Evolutionary conservation across 108 stramenopile genomes (phyloP), one percentile per base, ranked within the genome.

Genomic region (Skeletonema marinoi): DNA sequence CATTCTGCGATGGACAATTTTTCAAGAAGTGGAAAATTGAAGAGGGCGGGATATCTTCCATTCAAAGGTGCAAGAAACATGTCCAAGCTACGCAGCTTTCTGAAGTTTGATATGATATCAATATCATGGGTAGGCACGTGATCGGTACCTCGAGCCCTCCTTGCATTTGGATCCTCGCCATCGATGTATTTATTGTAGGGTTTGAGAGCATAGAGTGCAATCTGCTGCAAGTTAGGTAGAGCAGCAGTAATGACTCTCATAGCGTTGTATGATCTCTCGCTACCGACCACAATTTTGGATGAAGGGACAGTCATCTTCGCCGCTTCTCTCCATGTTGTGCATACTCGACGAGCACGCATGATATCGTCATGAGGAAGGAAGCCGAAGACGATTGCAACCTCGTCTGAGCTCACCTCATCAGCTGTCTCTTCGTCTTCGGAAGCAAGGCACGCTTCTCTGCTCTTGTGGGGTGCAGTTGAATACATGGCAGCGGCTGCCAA

Each of bases 31-130:
- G 60, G 32, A 17, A 61, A 61, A 3, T 33, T 33, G 60, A 19
- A 61, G 32, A 61, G 60, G 60, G 8, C 30, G 1, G 60, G 60
- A 61, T 61, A 61, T 33, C 60, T 61, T 19, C 60, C 60, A 33
- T 61, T 61, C 44, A 12, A 46, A 14, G 44, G n/a, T n/a, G 14
- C 14, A 14, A 0, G 7, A 36, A 36, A 36, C 0, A 46, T 46
- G 14, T 12, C 14, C 0, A 46, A 46, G 3, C 11, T 46, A 1
- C 44, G 3, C 11, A 46, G 1, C 44, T 46, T 46, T 6, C 44
- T 46, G 14, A 46, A 46, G 44, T 12, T 8, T 6, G 44, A 46
- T 46, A 46, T 62, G 11, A 62, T 62, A 14, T n/a, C 61, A 11
- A 62, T 62, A 62, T 62, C 12, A 11, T 62, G 61, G 4, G 61